phyloP scores from a whole-genome alignment of 495 filamentous ascomycete genomes.

The Tuber magnatum region DNA sequence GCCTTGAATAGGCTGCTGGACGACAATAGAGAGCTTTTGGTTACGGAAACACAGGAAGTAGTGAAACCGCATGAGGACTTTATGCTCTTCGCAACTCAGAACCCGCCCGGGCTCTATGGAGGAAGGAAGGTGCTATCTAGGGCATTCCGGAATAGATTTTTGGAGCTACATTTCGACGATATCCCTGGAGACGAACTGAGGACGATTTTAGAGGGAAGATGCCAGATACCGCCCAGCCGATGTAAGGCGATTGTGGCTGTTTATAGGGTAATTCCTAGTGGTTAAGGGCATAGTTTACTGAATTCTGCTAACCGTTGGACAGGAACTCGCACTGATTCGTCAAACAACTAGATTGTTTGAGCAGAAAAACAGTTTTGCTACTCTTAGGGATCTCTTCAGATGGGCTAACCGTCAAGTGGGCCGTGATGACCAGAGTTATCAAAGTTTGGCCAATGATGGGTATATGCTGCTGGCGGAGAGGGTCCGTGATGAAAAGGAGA shows the following conservation, averaged over 20 bases:
- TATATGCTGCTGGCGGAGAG: slow-evolving; percentile 94
- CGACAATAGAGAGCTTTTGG: slow-evolving; percentile 94
- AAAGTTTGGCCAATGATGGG: slow-evolving; percentile 84
- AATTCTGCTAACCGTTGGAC: not conserved
- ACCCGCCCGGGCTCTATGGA: slow-evolving; percentile 91
- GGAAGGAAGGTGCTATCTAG: slow-evolving; percentile 87
- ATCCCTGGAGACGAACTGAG: slow-evolving; percentile 95
- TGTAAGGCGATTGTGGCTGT: slow-evolving; percentile 85
- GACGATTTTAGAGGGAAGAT: slow-evolving; percentile 79
- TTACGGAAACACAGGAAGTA: slow-evolving; percentile 92
- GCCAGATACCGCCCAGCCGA: slow-evolving; percentile 78
- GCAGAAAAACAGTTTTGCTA: slow-evolving; percentile 96
- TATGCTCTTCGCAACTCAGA: slow-evolving; percentile 98
- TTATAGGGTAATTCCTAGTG: slow-evolving; percentile 53
- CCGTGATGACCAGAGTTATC: slow-evolving; percentile 74
- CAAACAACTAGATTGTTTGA: slow-evolving; percentile 89
- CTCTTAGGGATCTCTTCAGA: slow-evolving; percentile 88
- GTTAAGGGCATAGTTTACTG: slow-evolving; percentile 6
- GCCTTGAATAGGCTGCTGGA: slow-evolving; percentile 90
- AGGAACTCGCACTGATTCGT: slow-evolving; percentile 73
- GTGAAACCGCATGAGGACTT: slow-evolving; percentile 88
- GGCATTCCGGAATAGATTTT: slow-evolving; percentile 92
- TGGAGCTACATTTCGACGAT: slow-evolving; percentile 96
- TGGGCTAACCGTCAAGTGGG: slow-evolving; percentile 79
- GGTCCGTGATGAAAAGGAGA: slow-evolving; percentile 83